Evolutionary conservation across 2,329 filamentous ascomycete genomes (phyloP), one percentile per base, ranked within the genome.

Genomic region (Colletotrichum sp.): DNA sequence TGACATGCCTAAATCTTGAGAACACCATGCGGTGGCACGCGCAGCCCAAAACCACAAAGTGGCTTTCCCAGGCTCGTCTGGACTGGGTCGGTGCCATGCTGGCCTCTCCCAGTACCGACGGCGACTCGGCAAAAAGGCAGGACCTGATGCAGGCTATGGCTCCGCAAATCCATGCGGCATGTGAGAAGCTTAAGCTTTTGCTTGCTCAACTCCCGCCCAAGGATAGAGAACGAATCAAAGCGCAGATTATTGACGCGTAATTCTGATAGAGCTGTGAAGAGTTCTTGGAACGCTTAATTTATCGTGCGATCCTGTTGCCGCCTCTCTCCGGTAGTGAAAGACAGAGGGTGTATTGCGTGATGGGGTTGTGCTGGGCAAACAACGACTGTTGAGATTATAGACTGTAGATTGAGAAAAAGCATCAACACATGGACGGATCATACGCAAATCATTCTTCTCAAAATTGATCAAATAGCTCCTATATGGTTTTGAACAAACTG

Each of bases 201-300:
- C 39, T 43, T n/a, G 18, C 9, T 43, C 5, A 43, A 1, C 39
- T 43, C 2, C 39, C 18, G 39, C 18, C 39, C 3, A 43, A n/a
- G 5, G 39, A 43, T 43, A 0, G 2, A 3, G 18, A n/a, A 10
- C 39, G 18, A 0, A 5, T 43, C 9, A 43, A 43, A 1, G 18
- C 39, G 8, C 39, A 43, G 0, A 43, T n/a, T 12, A 43, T 43
- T 43, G 39, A 43, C 8, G 39, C 18, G 39, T 43, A n/a, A 43
- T 18, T 43, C 16, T 5, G 39, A 1, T 6, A n/a, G 1, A 8
- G 39, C 39, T 43, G 16, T 10, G 36, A 2, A 2, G 39, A 2
- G 9, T 10, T 18, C 39, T 5, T 3, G 4, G 5, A 10, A 8
- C 16, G 10, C 36, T 18, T 43, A 1, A n/a, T 43, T n/a, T 43